Percentiles rank a stretch among this genome's conserved stretches.
phyloP scores from a whole-genome alignment of 352 stramenopile genomes.

The Pythium rishiriense region DNA sequence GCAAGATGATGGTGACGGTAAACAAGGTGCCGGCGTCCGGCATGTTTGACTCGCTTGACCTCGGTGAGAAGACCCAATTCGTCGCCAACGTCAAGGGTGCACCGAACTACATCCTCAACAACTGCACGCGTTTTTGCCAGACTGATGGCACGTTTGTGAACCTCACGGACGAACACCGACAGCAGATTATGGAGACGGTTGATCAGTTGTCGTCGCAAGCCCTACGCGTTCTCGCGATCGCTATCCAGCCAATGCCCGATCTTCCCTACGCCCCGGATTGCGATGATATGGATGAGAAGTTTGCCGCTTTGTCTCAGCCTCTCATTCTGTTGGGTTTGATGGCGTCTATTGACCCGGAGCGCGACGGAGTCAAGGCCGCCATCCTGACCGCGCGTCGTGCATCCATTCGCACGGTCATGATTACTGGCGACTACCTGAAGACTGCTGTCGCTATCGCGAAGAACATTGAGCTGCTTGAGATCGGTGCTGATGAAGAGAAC shows the following conservation, averaged over 20 bases:
- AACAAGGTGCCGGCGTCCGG: slow-evolving; percentile 42
- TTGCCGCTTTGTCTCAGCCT: slow-evolving; percentile 55
- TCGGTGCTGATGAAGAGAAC: slow-evolving; percentile 49
- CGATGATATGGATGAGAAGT: slow-evolving; percentile 73
- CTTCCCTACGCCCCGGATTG: slow-evolving; percentile 46
- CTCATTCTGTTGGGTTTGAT: slow-evolving; percentile 93
- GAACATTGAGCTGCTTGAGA: slow-evolving; percentile 91
- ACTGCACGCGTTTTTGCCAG: slow-evolving; percentile 58
- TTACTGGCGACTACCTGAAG: slow-evolving; percentile 95
- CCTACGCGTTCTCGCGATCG: slow-evolving; percentile 90
- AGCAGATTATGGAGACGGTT: slow-evolving; percentile 56
- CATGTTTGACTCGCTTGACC: slow-evolving; percentile 41
- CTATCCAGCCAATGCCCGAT: slow-evolving; percentile 66
- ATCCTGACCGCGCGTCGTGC: slow-evolving; percentile 46
- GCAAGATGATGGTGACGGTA: slow-evolving; percentile 93
- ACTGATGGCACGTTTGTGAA: slow-evolving; percentile 50
- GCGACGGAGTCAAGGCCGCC: slow-evolving; percentile 58
- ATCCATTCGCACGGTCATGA: slow-evolving; percentile 89
- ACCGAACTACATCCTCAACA: slow-evolving; percentile 70
- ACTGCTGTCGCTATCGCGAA: slow-evolving; percentile 93
- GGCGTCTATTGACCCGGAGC: slow-evolving; percentile 87
- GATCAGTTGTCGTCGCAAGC: slow-evolving; percentile 73
- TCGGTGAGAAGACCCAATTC: slow-evolving; percentile 40
- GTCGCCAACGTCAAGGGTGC: slow-evolving; percentile 67
- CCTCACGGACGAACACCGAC: slow-evolving; percentile 41